These are phyloP conservation scores for Closterium sp. DNA, from an alignment of 139 green algal species.

Conservation along the genomic window DNA sequence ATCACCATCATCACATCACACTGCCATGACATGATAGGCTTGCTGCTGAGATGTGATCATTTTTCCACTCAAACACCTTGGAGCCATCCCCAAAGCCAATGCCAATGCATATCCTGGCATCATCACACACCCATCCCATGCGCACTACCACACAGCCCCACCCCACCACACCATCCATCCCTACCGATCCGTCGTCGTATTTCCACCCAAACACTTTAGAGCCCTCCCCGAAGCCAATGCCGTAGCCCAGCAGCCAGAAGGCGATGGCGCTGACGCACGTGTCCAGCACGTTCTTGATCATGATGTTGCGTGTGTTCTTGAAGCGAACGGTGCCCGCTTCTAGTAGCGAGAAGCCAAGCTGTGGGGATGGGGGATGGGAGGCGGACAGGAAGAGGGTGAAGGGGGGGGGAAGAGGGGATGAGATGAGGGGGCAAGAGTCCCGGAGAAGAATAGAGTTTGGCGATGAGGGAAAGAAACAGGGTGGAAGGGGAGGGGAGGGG, in stretches of 20 bases:
- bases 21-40: background rate
- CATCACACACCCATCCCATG: background rate
- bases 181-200: constrained; percentile 23
- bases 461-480: too few relatives aligned
- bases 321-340: constrained; percentile 40
- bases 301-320: constrained; percentile 53
- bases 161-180: background rate
- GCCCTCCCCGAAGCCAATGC: constrained; percentile 21
- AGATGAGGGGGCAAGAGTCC: too few relatives aligned
- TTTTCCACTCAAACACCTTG: constrained; percentile 21
- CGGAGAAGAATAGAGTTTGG: too few relatives aligned
- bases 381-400: too few relatives aligned
- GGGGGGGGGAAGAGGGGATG: too few relatives aligned
- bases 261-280: constrained; percentile 44
- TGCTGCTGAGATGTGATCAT: background rate
- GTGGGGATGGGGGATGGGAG: background rate
- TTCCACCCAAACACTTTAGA: constrained; percentile 27
- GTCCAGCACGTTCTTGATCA: constrained; percentile 54
- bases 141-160: background rate
- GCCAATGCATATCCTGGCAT: background rate
- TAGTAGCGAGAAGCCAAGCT: constrained; percentile 44
- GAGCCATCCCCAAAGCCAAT: constrained; percentile 24
- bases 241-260: constrained; percentile 38
- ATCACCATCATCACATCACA: background rate
- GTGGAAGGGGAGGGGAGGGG: too few relatives aligned